Evolutionary conservation across 208 protist species (phyloP).

Genomic region (Pavlovales sp.): DNA sequence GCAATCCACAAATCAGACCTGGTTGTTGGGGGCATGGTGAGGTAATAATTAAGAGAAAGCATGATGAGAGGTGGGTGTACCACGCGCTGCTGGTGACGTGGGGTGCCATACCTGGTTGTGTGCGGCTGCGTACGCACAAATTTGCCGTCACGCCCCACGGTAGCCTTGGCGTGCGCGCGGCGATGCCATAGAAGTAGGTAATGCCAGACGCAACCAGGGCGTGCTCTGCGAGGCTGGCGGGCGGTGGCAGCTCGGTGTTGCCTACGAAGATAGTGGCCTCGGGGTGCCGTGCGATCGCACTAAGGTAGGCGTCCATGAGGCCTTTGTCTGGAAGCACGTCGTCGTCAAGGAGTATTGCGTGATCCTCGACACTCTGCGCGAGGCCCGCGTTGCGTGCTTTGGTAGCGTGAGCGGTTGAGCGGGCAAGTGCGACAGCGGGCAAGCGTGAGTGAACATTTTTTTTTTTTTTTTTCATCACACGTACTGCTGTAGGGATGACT

Average conservation of each 20-base stretch:
- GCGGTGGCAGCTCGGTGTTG: neutral
- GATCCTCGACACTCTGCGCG: slow-evolving; percentile 33
- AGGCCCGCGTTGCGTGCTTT: slow-evolving; percentile 36
- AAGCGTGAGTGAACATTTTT: too few relatives aligned
- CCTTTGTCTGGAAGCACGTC: slow-evolving; percentile 29
- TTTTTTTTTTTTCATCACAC: too few relatives aligned
- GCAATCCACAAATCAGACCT: slow-evolving; percentile 10
- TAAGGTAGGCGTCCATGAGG: slow-evolving; percentile 36
- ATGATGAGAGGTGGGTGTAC: too few relatives aligned
- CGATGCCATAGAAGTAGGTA: slow-evolving; percentile 31
- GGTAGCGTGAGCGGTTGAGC: too few relatives aligned
- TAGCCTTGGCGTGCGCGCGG: neutral
- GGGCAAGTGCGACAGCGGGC: too few relatives aligned
- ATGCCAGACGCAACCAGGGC: slow-evolving; percentile 19
- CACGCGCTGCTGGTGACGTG: too few relatives aligned
- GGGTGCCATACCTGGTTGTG: too few relatives aligned
- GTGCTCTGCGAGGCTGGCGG: slow-evolving; percentile 5
- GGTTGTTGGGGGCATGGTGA: too few relatives aligned
- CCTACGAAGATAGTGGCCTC: slow-evolving; percentile 24
- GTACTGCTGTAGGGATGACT: too few relatives aligned
- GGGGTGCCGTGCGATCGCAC: slow-evolving; percentile 23
- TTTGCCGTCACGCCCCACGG: slow-evolving; percentile 42
- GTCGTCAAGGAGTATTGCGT: slow-evolving; percentile 35
- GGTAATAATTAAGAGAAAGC: too few relatives aligned
- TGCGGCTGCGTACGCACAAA: slow-evolving; percentile 9